Evolutionary conservation across 2,329 filamentous ascomycete species (phyloP).

Genomic region (Fusarium solani-melongenae): DNA sequence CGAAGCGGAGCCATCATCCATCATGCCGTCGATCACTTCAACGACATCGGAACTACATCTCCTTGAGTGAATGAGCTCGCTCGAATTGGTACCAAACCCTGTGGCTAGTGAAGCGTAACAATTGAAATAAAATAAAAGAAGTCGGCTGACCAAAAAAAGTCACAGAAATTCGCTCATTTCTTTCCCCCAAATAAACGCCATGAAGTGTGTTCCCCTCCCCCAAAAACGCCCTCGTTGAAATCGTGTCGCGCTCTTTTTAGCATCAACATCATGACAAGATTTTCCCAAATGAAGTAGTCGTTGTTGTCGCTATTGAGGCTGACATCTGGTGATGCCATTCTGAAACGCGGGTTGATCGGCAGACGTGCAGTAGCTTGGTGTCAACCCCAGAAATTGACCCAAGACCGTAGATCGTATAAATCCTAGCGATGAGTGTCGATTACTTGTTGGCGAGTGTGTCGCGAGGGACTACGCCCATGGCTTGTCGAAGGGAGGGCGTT

Average conservation of each 20-base stretch:
- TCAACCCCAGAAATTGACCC: not conserved
- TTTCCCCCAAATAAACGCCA: conserved; percentile 9
- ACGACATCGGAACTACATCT: not conserved
- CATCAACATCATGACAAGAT: not conserved
- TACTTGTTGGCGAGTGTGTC: conserved; percentile 34
- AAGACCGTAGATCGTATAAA: not conserved
- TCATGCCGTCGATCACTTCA: not conserved
- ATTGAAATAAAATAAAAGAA: not conserved
- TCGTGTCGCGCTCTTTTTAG: not conserved
- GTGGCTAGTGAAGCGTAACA: conserved; percentile 15
- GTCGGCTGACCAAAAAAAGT: not conserved
- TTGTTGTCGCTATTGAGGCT: not conserved
- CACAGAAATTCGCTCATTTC: conserved; percentile 17
- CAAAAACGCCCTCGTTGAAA: conserved; percentile 22
- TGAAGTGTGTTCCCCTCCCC: not conserved
- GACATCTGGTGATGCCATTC: not conserved
- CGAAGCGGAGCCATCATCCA: not conserved
- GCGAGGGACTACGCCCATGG: conserved; percentile 33
- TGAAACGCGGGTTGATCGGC: conserved; percentile 13
- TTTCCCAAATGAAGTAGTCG: not conserved
- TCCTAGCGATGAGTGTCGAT: not conserved
- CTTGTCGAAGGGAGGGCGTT: conserved; percentile 39
- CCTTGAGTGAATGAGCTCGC: not conserved
- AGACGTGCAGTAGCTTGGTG: conserved; percentile 22
- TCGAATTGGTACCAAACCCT: conserved; percentile 3